phyloP scores from a whole-genome alignment of 2,329 filamentous ascomycete species.

The Botrytis fabae region DNA sequence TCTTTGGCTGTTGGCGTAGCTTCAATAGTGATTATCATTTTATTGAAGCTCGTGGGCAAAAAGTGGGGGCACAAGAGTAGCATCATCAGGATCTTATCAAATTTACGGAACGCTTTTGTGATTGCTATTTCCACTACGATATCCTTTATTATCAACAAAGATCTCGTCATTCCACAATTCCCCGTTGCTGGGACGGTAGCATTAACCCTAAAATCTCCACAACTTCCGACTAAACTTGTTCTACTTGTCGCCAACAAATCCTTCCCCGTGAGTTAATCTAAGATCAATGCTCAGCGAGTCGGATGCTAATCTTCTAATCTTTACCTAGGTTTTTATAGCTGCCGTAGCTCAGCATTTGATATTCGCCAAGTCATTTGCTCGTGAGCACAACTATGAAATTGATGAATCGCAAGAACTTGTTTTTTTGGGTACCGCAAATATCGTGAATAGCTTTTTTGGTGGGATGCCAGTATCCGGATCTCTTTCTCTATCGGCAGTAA shows the following conservation, averaged over 20 bases:
- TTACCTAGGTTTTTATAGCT: constrained; percentile 45
- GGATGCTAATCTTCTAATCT: neutral
- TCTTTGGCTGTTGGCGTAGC: constrained; percentile 18
- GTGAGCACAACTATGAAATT: constrained; percentile 61
- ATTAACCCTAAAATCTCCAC: neutral
- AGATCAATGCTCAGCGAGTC: too few relatives aligned
- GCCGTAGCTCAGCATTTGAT: constrained; percentile 66
- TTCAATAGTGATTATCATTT: neutral
- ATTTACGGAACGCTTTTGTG: neutral
- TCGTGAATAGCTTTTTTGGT: constrained; percentile 65
- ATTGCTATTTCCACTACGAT: constrained; percentile 7
- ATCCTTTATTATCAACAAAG: constrained; percentile 7
- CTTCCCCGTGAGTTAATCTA: constrained; percentile 43
- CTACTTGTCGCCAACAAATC: constrained; percentile 39
- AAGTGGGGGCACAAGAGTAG: neutral
- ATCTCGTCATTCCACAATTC: constrained; percentile 4
- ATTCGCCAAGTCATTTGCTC: constrained; percentile 62
- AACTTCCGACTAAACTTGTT: neutral
- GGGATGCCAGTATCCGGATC: constrained; percentile 64
- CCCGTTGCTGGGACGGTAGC: neutral
- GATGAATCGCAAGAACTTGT: constrained; percentile 66
- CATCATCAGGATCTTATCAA: constrained; percentile 9
- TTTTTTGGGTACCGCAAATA: constrained; percentile 62
- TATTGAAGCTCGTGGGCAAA: constrained; percentile 8
- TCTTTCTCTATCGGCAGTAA: constrained; percentile 68